Percentiles rank a stretch among this genome's conserved stretches.
Conservation (phyloP, 805 yeast species). For the Millerozyma acaciae region DNA sequence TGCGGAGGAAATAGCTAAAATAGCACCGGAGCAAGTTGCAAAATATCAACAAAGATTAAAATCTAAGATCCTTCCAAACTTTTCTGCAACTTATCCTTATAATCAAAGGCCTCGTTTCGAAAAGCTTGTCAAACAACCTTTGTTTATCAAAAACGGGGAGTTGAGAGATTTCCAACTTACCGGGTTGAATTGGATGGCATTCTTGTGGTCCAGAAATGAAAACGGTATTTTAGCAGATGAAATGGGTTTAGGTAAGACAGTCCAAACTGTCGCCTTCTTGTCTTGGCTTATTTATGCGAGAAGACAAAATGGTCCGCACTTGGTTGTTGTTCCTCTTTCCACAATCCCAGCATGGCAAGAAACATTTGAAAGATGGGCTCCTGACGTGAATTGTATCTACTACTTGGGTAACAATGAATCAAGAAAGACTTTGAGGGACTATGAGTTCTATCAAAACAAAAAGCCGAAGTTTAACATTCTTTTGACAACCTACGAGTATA, state of each 20-base stretch:
- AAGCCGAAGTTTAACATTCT: constrained; percentile 89
- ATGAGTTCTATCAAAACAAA: constrained; percentile 71
- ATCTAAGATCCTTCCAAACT: constrained; percentile 78
- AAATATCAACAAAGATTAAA: constrained; percentile 76
- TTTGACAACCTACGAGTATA: constrained; percentile 93
- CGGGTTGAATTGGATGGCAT: constrained; percentile 99
- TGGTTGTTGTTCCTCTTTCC: constrained; percentile 93
- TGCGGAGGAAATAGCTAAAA: constrained; percentile 78
- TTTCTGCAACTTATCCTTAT: constrained; percentile 71
- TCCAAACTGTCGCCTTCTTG: constrained; percentile 90
- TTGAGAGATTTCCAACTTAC: constrained; percentile 96
- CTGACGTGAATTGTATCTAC: constrained; percentile 88
- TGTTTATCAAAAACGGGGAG: constrained; percentile 84
- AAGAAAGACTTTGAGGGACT: constrained; percentile 74
- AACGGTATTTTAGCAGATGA: constrained; percentile 98
- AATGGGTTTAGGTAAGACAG: constrained; percentile 98
- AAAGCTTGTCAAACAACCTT: constrained; percentile 81
- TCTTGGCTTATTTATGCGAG: constrained; percentile 95
- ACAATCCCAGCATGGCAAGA: constrained; percentile 99
- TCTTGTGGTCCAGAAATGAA: constrained; percentile 94
- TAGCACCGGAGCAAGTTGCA: constrained; percentile 81
- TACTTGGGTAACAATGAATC: constrained; percentile 91
- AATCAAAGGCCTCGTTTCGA: constrained; percentile 81
- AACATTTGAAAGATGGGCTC: constrained; percentile 96
- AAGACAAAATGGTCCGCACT: constrained; percentile 95